A percentile compares a stretch with the other conserved stretches of the same genome.
These are phyloP conservation scores for Naganishia cerealis DNA, from an alignment of 1,284 basidiomycete genomes.

Conservation along the genomic window DNA sequence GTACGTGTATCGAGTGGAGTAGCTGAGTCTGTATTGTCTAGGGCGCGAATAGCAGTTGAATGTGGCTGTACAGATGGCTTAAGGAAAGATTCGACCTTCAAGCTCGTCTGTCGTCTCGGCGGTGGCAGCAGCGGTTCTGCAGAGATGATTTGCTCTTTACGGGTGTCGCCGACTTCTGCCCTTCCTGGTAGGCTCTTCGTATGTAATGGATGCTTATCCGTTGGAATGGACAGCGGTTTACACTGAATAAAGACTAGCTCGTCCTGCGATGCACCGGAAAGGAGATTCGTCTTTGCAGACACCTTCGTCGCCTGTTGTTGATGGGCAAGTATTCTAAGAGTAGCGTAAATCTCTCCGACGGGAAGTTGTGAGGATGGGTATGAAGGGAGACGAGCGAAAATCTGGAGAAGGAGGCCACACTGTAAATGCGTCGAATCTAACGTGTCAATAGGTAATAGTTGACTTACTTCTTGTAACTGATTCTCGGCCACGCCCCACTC, in stretches of 20 bases:
- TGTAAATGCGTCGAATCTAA: neutral
- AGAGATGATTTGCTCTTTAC: neutral
- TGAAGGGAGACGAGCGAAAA: slow-evolving; percentile 7
- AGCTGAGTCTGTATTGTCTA: neutral
- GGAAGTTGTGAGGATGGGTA: slow-evolving; percentile 21
- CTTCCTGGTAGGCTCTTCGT: too few relatives aligned
- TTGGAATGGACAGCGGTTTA: neutral
- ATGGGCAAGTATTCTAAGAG: slow-evolving; percentile 11
- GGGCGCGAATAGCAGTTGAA: neutral
- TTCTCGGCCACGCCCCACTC: slow-evolving; percentile 3
- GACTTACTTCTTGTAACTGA: slow-evolving; percentile 6
- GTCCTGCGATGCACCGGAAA: neutral
- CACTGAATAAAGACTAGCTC: slow-evolving; percentile 23
- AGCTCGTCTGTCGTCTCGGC: slow-evolving; percentile 16
- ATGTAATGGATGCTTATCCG: neutral
- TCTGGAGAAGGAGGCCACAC: neutral
- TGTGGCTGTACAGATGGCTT: neutral
- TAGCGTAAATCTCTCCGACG: slow-evolving; percentile 15
- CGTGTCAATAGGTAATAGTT: neutral
- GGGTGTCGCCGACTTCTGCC: neutral
- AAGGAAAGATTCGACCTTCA: neutral
- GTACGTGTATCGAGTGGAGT: neutral
- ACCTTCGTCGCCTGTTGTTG: neutral
- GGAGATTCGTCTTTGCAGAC: neutral
- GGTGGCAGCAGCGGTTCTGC: slow-evolving; percentile 7